phyloP scores from a whole-genome alignment of 2,329 filamentous ascomycete genomes.

The Neopestalotiopsis sp. region DNA sequence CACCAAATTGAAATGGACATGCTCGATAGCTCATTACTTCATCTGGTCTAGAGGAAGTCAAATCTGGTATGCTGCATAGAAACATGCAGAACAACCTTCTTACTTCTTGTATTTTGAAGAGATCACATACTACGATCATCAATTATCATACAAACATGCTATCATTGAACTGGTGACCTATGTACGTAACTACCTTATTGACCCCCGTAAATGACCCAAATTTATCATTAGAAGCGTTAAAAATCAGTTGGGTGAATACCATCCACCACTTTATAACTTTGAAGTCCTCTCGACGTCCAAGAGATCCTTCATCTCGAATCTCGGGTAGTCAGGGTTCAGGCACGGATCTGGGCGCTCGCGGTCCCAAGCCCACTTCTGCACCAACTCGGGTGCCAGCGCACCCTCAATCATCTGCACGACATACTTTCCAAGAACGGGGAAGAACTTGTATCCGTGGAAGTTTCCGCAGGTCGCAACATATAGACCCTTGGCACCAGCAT shows the following conservation, averaged over 20 bases:
- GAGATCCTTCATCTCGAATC: constrained; percentile 62
- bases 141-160: too few species aligned
- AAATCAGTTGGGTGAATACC: not conserved
- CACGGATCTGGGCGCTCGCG: constrained; percentile 59
- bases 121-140: too few species aligned
- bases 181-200: too few species aligned
- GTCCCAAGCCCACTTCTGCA: constrained; percentile 63
- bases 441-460: constrained; percentile 73
- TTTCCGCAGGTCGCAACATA: constrained; percentile 70
- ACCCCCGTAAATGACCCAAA: not conserved
- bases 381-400: constrained; percentile 47
- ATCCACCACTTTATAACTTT: not conserved
- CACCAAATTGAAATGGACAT: not conserved
- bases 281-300: not conserved
- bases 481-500: constrained; percentile 55
- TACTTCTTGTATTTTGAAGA: too few species aligned
- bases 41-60: not conserved
- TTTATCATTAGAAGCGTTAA: not conserved
- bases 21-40: not conserved
- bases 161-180: too few species aligned
- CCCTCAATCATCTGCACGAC: constrained; percentile 61
- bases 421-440: constrained; percentile 69
- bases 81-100: not conserved
- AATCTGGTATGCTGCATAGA: not conserved
- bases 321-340: constrained; percentile 61